Base-by-base conservation (phyloP, 257 asterid species). In the Ophiorrhiza pumila region DNA sequence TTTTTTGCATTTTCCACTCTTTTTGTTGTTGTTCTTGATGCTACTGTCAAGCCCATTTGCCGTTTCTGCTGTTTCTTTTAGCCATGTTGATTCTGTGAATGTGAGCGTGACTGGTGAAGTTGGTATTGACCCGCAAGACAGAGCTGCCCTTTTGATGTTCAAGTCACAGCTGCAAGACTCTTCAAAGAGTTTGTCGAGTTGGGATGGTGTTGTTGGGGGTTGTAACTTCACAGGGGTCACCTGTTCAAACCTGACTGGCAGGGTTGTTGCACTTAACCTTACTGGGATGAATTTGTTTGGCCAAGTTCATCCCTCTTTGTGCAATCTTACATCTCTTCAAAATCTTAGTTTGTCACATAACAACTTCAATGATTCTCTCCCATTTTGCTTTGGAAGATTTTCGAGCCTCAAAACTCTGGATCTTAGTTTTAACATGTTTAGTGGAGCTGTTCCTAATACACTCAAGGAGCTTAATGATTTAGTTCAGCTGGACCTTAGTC, bases 221-320 rank as follows among this genome's bases (percentile, higher is more conserved):
- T 77, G 85, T 72, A 71, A 62, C 65, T 76, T 88, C 83, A 78
- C 87, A 35, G 95, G 97, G 55, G 70, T 88, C 70, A 68, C 88
- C 71, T 49, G 83, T 82, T 88, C 94, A 50, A 85, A 82, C 82
- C 80, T 59, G 76, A 87, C 90, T 60, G 94, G 92, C 57, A 84
- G 88, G 57, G 80, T 89, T 68, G 80, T 83, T 69, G 74, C 79
- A n/a, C 91, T 94, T 69, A 90, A 94, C 83, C 96, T 94, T 71
- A 84, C 92, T 46, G 80, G 86, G 59, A 82, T 83, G 50, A 84
- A 71, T 79, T 83, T 94, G 80, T 77, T 88, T 31, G 97, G 98
- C 41, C 80, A 71, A 41, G 31, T 94, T 57, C 85, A 77, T 71
- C 78, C 90, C 77, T 90, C 88, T 78, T 69, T 94, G 81, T 94